Percentiles rank a stretch among this genome's conserved stretches.
Conservation (phyloP, 1,284 basidiomycete species). For the Pholiota adiposa region DNA sequence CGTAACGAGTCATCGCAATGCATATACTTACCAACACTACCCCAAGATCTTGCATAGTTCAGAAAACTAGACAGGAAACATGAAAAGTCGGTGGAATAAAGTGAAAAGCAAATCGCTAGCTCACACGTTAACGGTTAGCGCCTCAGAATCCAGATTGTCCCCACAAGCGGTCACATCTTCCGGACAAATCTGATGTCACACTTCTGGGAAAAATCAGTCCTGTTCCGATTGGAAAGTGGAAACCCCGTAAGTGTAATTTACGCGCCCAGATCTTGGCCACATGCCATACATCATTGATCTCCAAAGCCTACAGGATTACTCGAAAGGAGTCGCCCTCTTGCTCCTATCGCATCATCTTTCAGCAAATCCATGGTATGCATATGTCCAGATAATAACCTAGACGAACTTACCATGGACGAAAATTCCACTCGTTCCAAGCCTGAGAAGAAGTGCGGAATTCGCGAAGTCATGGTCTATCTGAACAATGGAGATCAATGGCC, state of each 20-base stretch:
- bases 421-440: background rate
- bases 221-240: background rate
- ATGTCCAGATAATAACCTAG: background rate
- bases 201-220: conserved; percentile 4
- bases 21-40: background rate
- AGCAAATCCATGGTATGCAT: background rate
- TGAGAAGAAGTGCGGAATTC: background rate
- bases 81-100: too few species aligned
- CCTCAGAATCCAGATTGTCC: background rate
- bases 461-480: background rate
- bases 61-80: too few species aligned
- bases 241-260: conserved; percentile 12
- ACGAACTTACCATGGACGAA: background rate
- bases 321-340: background rate
- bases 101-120: background rate
- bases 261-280: conserved; percentile 9
- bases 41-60: too few species aligned
- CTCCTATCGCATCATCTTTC: background rate
- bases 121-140: background rate
- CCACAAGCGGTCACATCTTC: background rate
- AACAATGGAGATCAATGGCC: background rate
- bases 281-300: conserved; percentile 13
- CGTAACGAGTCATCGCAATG: background rate
- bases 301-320: background rate
- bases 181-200: background rate